Conservation (phyloP, 345 rosid genomes). For the Rubroshorea leprosula region DNA sequence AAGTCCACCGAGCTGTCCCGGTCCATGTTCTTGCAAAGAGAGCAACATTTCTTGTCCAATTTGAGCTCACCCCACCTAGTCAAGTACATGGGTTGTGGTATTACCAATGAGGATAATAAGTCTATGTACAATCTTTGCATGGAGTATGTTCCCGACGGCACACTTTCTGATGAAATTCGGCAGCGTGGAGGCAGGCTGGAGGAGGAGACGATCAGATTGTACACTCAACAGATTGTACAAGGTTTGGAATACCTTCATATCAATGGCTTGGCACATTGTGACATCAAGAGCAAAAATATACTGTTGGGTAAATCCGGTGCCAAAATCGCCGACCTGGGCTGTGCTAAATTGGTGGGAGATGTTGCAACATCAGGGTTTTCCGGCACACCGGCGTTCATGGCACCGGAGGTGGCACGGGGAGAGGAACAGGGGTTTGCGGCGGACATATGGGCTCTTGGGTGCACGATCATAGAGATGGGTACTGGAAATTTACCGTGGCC, state of each 20-base stretch:
- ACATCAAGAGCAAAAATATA: slow-evolving; percentile 71
- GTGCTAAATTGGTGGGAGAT: slow-evolving; percentile 42
- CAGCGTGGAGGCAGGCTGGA: slow-evolving; percentile 48
- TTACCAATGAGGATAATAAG: slow-evolving; percentile 16
- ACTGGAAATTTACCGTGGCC: slow-evolving; percentile 75
- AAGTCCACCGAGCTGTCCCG: slow-evolving; percentile 55
- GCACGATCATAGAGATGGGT: slow-evolving; percentile 71
- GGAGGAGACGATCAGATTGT: slow-evolving; percentile 44
- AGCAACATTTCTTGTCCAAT: slow-evolving; percentile 43
- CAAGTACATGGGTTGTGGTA: slow-evolving; percentile 48
- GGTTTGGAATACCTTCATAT: slow-evolving; percentile 61
- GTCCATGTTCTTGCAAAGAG: slow-evolving; percentile 49
- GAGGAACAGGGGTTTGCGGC: slow-evolving; percentile 78
- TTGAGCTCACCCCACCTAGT: slow-evolving; percentile 58
- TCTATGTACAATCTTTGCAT: slow-evolving; percentile 49
- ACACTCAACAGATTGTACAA: slow-evolving; percentile 35
- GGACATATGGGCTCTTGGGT: slow-evolving; percentile 90
- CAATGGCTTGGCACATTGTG: slow-evolving; percentile 66
- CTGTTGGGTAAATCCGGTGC: slow-evolving; percentile 48
- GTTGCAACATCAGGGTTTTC: slow-evolving; percentile 31
- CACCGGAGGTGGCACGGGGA: slow-evolving; percentile 88
- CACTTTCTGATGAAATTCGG: slow-evolving; percentile 51
- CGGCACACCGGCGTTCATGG: slow-evolving; percentile 93
- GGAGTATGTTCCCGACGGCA: slow-evolving; percentile 70
- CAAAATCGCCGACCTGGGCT: slow-evolving; percentile 77